Base-by-base conservation (phyloP, 2,329 filamentous ascomycete species). In the Pseudogymnoascus verrucosus region DNA sequence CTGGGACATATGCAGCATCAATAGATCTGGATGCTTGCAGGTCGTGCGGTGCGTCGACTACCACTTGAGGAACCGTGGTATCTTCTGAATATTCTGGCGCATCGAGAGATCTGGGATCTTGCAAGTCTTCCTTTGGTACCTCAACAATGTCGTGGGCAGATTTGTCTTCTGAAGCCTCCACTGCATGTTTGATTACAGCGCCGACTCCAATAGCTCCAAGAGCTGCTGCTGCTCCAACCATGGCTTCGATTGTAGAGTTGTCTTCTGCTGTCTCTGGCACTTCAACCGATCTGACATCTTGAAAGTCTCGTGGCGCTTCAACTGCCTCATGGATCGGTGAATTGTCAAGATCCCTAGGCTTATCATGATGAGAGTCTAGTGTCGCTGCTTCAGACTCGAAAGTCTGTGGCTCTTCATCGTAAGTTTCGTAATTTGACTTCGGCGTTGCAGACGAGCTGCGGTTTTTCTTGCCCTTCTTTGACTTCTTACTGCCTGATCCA, bases 401-500 rank as follows among this genome's bases (percentile, higher is more conserved):
- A 34, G 6, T 5, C 10, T 36, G 28, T 3, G 10, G 51, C n/a
- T 57, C 51, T 16, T 54, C 47, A 5, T 34, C 28, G 51, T 57
- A 57, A 36, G 47, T n/a, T 28, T 54, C 47, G 47, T 57, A 34
- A 31, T 57, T 57, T 57, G 51, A 36, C 28, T 57, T 57, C 14
- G 51, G 51, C n/a, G 51, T 57, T 34, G 28, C 28, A 36, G 51
- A 5, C 21, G 51, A 57, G 65, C 65, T 64, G 21, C 69, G 66
- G 64, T 68, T 64, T 60, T 60, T 37, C 47, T 61, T 61, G 19
- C 51, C 31, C 31, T 71, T 72, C 63, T 72, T 72, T 54, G 71
- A 71, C 65, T 78, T 80, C 71, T 79, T 79, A 7, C 70, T 70
- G 65, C 75, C 75, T n/a, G 40, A 26, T 36, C 34, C 34, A 57